A percentile compares a stretch with the other conserved stretches of the same genome.
Conservation (phyloP, 768 basidiomycete species). For the Pulveroboletus sp. region DNA sequence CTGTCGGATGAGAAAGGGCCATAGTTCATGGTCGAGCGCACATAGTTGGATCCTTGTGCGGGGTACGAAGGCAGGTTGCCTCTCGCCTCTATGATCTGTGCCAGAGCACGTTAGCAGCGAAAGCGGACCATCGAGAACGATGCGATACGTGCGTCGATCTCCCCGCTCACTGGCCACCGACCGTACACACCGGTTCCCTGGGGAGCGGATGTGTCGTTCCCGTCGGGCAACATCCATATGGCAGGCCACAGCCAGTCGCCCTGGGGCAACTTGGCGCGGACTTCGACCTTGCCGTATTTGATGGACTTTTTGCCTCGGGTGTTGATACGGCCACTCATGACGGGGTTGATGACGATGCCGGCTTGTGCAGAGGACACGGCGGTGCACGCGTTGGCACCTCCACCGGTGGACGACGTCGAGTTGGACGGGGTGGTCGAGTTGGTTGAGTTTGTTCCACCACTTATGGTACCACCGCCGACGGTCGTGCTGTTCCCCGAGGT, state of each 20-base stretch:
- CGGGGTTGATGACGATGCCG: constrained; percentile 44
- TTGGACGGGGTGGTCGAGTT: constrained; percentile 19
- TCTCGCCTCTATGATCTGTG: constrained; percentile 50
- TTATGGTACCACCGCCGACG: neutral
- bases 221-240: constrained; percentile 30
- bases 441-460: constrained; percentile 19
- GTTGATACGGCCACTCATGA: constrained; percentile 49
- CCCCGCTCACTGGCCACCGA: constrained; percentile 49
- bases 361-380: constrained; percentile 35
- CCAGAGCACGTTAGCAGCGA: neutral
- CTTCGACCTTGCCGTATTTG: constrained; percentile 54
- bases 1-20: constrained; percentile 43
- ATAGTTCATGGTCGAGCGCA: constrained; percentile 62
- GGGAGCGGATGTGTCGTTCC: constrained; percentile 17
- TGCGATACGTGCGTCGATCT: constrained; percentile 48
- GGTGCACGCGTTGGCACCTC: constrained; percentile 33
- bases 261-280: constrained; percentile 55
- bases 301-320: constrained; percentile 46
- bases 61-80: constrained; percentile 42
- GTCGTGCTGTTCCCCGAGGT: constrained; percentile 3
- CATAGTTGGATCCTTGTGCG: constrained; percentile 42
- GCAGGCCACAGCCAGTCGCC: constrained; percentile 41
- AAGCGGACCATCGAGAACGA: neutral
- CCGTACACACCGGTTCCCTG: constrained; percentile 25
- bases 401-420: constrained; percentile 11